These are phyloP conservation scores for Calonectria pseudoreteaudii DNA, from an alignment of 2,329 filamentous ascomycete genomes.

Conservation along the genomic window DNA sequence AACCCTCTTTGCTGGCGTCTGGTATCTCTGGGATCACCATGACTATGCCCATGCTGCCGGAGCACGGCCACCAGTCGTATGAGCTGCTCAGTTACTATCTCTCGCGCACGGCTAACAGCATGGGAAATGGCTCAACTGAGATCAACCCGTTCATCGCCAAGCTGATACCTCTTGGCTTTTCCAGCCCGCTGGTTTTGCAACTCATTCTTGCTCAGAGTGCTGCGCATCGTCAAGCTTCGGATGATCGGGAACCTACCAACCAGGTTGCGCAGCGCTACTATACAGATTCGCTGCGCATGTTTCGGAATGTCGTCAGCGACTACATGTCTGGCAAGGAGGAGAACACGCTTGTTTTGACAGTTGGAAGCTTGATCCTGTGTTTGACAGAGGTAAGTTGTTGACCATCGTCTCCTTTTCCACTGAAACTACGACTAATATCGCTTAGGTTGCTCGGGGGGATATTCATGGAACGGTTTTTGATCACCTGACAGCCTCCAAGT, in stretches of 20 bases:
- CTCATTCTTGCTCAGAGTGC: constrained; percentile 60
- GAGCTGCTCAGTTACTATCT: constrained; percentile 60
- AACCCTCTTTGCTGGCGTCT: constrained; percentile 25
- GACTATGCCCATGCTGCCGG: constrained; percentile 46
- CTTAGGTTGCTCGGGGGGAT: constrained; percentile 55
- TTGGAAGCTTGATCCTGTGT: constrained; percentile 59
- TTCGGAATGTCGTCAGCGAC: constrained; percentile 49
- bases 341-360: constrained; percentile 53
- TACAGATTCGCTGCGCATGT: constrained; percentile 50
- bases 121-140: constrained; percentile 60
- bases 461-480: constrained; percentile 59
- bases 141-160: constrained; percentile 60
- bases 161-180: constrained; percentile 59
- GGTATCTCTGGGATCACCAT: constrained; percentile 39
- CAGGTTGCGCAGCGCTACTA: constrained; percentile 52
- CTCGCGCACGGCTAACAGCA: constrained; percentile 56
- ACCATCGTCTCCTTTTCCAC: neutral
- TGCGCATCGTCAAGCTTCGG: constrained; percentile 51
- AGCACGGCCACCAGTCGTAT: constrained; percentile 51
- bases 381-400: constrained; percentile 56
- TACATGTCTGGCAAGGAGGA: constrained; percentile 49
- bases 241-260: constrained; percentile 40
- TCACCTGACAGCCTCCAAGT: constrained; percentile 57
- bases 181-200: constrained; percentile 58
- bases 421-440: constrained; percentile 22